Base-by-base conservation (phyloP, 768 basidiomycete genomes). In the Leccinum obscurum region DNA sequence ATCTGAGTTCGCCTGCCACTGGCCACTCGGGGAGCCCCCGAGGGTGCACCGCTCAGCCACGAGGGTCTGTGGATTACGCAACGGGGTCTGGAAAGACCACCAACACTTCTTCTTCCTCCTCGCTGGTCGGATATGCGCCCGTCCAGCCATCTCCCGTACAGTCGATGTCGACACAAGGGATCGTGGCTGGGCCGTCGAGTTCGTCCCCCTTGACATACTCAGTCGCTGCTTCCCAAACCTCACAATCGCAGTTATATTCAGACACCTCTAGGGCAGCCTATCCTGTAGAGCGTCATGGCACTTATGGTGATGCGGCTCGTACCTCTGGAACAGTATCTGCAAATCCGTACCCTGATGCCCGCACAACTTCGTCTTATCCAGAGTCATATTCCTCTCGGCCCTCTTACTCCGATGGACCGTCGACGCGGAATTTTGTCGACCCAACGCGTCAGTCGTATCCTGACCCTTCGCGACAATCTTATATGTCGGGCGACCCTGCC, bases 21-120 rank as follows among this genome's bases (percentile, higher is more conserved):
- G 83, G 84, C 4, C 81, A 77, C 66, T 83, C 85, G 58, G 79
- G 85, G 17, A 87, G 85, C 67, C 85, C 85, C 54, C 80, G 64
- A 28, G 68, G 66, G 26, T 58, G 34, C 30, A 58, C 46, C 34
- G n/a, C 57, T n/a, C 70, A 67, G 26, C 62, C 67, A 28, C 68
- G 72, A 46, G 63, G 65, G 32, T 72, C 71, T 20, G 53, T 61
- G 28, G 71, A 72, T 58, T 72, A 70, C 53, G 68, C 69, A 41
- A 54, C 52, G 17, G 57, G 48, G 46, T 60, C 69, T 22, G 57
- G 67, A 57, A 68, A 63, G 62, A 62, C 57, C n/a, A 51, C 65
- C 57, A 57, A 34, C 58, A 51, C 17, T 54, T 54, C 63, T 50
- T 30, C 70, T 58, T 54, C 71, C 60, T 64, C 71, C 50, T 68